phyloP scores from a whole-genome alignment of 495 filamentous ascomycete species.

The Xylaria castorea region DNA sequence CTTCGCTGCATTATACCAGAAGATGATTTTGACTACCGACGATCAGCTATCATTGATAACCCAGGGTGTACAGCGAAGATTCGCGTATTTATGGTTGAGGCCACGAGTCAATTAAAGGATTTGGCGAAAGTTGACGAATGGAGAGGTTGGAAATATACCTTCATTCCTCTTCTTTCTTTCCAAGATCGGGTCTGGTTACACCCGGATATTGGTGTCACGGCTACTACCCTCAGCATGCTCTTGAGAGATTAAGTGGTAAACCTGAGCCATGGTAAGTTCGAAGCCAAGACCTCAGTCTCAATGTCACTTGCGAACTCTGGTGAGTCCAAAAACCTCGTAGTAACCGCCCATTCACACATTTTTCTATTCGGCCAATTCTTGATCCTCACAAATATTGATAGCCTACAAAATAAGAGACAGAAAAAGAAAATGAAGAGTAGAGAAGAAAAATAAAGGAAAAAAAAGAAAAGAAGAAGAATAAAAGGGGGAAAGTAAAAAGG shows the following conservation, averaged over 20 bases:
- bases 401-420: not conserved
- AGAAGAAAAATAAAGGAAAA: not conserved
- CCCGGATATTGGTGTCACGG: not conserved
- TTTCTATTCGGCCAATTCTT: not conserved
- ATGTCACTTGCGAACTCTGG: not conserved
- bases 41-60: not conserved
- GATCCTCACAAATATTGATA: not conserved
- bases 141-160: conserved; percentile 1
- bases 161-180: not conserved
- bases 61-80: not conserved
- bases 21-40: not conserved
- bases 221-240: not conserved
- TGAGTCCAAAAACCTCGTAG: not conserved
- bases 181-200: not conserved
- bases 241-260: not conserved
- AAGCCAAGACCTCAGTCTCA: not conserved
- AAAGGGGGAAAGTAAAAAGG: not conserved
- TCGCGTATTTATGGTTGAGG: not conserved
- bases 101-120: not conserved
- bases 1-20: not conserved
- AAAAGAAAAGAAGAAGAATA: not conserved
- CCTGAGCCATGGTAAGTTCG: not conserved
- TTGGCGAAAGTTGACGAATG: not conserved
- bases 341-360: not conserved
- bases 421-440: not conserved